Conservation (phyloP, 1,284 basidiomycete species). For the Meira nashicola region DNA sequence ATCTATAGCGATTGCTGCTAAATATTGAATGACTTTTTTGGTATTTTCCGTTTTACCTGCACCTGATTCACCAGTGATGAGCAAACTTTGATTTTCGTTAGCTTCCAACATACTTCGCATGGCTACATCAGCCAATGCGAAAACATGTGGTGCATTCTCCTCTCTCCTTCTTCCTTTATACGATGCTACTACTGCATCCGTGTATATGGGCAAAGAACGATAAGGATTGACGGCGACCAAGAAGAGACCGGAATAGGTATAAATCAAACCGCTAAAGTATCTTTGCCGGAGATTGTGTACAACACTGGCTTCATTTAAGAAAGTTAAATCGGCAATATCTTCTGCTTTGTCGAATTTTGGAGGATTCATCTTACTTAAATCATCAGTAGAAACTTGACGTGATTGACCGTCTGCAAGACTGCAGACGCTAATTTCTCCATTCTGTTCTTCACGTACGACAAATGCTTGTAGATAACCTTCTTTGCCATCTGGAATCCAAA, state of each 20-base stretch:
- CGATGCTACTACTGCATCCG: slow-evolving; percentile 82
- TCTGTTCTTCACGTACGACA: slow-evolving; percentile 71
- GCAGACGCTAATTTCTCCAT: slow-evolving; percentile 63
- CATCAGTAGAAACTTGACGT: slow-evolving; percentile 36
- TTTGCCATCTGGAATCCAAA: slow-evolving; percentile 84
- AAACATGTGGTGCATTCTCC: slow-evolving; percentile 95
- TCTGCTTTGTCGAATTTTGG: slow-evolving; percentile 97
- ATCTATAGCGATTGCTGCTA: slow-evolving; percentile 84
- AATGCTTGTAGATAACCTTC: slow-evolving; percentile 86
- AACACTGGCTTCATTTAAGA: slow-evolving; percentile 95
- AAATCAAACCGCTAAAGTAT: slow-evolving; percentile 88
- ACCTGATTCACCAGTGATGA: slow-evolving; percentile 99
- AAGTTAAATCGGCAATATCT: slow-evolving; percentile 96
- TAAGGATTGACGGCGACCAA: slow-evolving; percentile 98
- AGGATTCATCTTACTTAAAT: slow-evolving; percentile 64
- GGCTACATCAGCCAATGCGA: slow-evolving; percentile 91
- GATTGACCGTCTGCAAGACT: slow-evolving; percentile 66
- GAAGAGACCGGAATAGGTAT: slow-evolving; percentile 94
- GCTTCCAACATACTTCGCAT: slow-evolving; percentile 99
- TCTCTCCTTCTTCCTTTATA: slow-evolving; percentile 87
- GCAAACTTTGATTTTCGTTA: slow-evolving; percentile 92
- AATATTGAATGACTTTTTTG: slow-evolving; percentile 99
- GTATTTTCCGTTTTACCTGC: slow-evolving; percentile 99
- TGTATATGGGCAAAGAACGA: slow-evolving; percentile 85
- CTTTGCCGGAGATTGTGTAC: slow-evolving; percentile 90